Conservation (phyloP, 2,329 filamentous ascomycete genomes). For the Chrysosporium keratinophilum region DNA sequence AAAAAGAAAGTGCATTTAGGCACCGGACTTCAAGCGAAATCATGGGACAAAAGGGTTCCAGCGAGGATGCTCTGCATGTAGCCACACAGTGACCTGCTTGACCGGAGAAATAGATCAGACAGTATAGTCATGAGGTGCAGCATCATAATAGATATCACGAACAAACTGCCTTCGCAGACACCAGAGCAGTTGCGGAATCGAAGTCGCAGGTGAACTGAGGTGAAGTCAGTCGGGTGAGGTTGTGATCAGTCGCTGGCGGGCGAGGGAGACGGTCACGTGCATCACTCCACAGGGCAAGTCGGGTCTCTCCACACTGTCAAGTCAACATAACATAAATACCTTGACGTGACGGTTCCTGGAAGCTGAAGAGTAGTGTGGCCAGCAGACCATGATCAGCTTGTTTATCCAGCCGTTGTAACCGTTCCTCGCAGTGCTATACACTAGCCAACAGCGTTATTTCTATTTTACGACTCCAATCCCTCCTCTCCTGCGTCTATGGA, state of each 20-base stretch:
- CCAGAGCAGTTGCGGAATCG: too few species aligned
- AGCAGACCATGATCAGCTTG: not conserved
- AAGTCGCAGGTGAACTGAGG: too few species aligned
- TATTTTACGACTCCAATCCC: not conserved
- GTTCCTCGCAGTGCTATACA: not conserved
- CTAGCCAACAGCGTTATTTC: not conserved
- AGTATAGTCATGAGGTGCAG: too few species aligned
- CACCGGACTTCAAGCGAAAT: too few species aligned
- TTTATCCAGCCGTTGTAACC: not conserved
- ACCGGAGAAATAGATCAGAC: too few species aligned
- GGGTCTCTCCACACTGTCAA: slow-evolving; percentile 5
- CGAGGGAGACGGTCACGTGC: not conserved
- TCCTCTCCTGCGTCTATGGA: not conserved
- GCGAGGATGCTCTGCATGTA: too few species aligned
- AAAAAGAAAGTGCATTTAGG: too few species aligned
- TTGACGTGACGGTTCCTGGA: not conserved
- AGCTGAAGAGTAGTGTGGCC: not conserved
- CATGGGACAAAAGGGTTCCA: too few species aligned
- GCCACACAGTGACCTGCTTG: too few species aligned
- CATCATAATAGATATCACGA: too few species aligned
- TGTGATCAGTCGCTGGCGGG: not conserved
- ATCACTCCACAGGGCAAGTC: slow-evolving; percentile 2
- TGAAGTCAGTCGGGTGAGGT: not conserved
- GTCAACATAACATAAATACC: not conserved
- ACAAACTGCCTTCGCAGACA: too few species aligned